Base-by-base conservation (phyloP, 768 basidiomycete species). In the Xerocomus spinulosus region DNA sequence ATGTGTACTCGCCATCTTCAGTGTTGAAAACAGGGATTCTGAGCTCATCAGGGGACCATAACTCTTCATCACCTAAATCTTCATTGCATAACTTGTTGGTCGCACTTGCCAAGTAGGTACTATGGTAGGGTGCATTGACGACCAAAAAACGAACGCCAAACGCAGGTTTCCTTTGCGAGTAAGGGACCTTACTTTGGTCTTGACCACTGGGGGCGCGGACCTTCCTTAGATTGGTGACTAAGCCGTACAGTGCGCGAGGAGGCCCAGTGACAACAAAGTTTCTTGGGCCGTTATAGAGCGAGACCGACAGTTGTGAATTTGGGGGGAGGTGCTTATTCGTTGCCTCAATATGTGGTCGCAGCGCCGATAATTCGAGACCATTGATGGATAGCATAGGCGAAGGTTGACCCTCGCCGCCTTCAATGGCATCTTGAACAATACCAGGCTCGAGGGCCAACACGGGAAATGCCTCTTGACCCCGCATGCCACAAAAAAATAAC, bases 111-210 rank as follows among this genome's bases (percentile, higher is more conserved):
- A 99, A 74, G 68, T 97, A 95, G 17, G 74, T 72, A 68, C 92
- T 94, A 75, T 99, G 96, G 71, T 93, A 99, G 1, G 96, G 96
- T 2, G 93, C 95, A 44, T 83, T 87, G 61, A 99, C 87, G n/a
- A 91, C 86, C 59, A 99, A 73, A 76, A 98, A 99, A 37, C 96
- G 85, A 40, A 88, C 80, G 35, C 82, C 86, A 69, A 99, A 98
- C 5, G 91, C 87, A 6, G 89, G 85, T 70, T 95, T 95, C 58
- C 96, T 81, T 73, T 97, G 92, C 8, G 92, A 95, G 73, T 85
- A 95, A 9, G 93, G 89, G 3, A 81, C 74, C 72, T 96, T 96
- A 78, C 85, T 90, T 69, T 99, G 96, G 58, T 99, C 96, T 28
- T 85, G 74, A 30, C 92, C 92, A 17, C 75, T 75, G 0, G 92